Conservation (phyloP, 1,284 basidiomycete species). For the Trametes sp. region DNA sequence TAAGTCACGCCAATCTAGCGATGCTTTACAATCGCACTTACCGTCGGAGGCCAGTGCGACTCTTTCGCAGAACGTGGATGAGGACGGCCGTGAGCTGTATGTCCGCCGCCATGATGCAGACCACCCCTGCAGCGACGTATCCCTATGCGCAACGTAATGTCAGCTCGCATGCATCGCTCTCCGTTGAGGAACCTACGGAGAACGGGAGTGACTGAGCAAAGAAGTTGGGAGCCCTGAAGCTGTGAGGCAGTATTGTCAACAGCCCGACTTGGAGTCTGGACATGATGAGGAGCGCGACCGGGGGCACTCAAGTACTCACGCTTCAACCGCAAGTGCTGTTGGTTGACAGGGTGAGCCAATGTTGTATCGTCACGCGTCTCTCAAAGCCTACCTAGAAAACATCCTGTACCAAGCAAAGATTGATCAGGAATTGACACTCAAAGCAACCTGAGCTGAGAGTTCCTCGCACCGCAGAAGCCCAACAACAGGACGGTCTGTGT, state of each 20-base stretch:
- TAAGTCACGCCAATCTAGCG: not conserved
- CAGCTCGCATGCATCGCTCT: not conserved
- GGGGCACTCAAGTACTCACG: no score
- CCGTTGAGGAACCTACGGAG: not conserved
- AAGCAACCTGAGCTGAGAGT: not conserved
- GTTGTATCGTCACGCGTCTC: not conserved
- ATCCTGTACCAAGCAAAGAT: not conserved
- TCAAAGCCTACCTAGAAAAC: not conserved
- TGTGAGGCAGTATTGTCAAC: not conserved
- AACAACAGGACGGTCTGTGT: not conserved
- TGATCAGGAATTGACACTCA: not conserved
- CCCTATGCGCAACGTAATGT: not conserved
- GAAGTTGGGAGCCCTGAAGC: not conserved
- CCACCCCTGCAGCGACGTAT: not conserved
- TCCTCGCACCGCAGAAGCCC: not conserved
- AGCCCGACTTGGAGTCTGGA: no score
- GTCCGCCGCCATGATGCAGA: not conserved
- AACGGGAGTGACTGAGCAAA: not conserved
- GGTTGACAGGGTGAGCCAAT: not conserved
- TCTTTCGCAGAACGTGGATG: not conserved
- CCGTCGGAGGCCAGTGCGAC: not conserved
- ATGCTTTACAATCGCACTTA: not conserved
- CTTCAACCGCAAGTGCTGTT: not conserved
- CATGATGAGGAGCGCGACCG: no score
- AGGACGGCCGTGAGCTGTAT: not conserved